phyloP scores from a whole-genome alignment of 2,329 filamentous ascomycete genomes.

The Xylaria sp. region DNA sequence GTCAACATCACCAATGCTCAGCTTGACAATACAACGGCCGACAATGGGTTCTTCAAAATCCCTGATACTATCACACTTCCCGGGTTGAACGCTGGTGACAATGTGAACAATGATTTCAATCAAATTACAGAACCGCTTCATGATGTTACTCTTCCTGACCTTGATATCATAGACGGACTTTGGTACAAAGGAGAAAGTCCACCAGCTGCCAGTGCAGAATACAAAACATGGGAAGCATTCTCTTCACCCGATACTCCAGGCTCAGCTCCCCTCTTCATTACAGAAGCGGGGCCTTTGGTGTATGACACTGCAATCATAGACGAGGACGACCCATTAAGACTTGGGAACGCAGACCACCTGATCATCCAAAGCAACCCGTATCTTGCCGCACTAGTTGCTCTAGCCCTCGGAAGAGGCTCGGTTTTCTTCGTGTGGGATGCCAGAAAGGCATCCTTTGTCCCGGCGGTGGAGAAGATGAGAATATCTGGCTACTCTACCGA shows the following conservation, averaged over 20 bases:
- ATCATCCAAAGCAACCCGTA: slow-evolving; percentile 57
- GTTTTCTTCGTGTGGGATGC: slow-evolving; percentile 70
- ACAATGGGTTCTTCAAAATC: slow-evolving; percentile 53
- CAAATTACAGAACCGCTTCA: slow-evolving; percentile 32
- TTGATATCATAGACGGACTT: slow-evolving; percentile 46
- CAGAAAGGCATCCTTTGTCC: slow-evolving; percentile 57
- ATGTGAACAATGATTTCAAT: slow-evolving; percentile 8
- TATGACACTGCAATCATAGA: slow-evolving; percentile 68
- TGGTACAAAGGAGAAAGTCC: slow-evolving; percentile 54
- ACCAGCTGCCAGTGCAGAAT: slow-evolving; percentile 45
- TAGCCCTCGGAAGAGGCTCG: slow-evolving; percentile 74
- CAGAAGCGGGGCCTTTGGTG: slow-evolving; percentile 68
- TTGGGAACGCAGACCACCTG: slow-evolving; percentile 47
- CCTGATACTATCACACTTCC: slow-evolving; percentile 40
- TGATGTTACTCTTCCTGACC: slow-evolving; percentile 33
- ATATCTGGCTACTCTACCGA: slow-evolving; percentile 62
- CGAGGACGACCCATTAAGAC: slow-evolving; percentile 47
- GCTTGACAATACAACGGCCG: slow-evolving; percentile 15
- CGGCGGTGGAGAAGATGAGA: slow-evolving; percentile 52
- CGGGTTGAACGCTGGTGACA: slow-evolving; percentile 16
- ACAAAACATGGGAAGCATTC: slow-evolving; percentile 75
- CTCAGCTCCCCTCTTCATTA: slow-evolving; percentile 60
- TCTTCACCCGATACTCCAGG: slow-evolving; percentile 48
- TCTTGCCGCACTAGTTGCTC: slow-evolving; percentile 63
- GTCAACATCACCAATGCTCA: slow-evolving; percentile 11